Evolutionary conservation across 371 early-diverging fungal genomes (phyloP).

Genomic region (Dinochytrium kinnereticum): DNA sequence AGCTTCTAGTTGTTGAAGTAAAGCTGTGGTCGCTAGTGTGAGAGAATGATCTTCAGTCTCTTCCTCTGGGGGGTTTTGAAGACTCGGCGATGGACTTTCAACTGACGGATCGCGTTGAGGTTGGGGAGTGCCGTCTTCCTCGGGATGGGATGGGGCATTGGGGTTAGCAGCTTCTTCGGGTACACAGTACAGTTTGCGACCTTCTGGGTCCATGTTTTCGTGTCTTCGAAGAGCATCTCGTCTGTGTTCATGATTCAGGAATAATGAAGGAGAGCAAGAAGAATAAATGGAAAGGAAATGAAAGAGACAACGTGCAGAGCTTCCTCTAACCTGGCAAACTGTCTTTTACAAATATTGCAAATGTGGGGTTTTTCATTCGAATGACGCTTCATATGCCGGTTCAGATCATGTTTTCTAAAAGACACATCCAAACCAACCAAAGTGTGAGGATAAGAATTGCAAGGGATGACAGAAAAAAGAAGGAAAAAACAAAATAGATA

Average conservation of each 20-base stretch:
- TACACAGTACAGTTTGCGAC: constrained; percentile 44
- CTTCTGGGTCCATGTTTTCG: constrained; percentile 45
- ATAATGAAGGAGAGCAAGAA: neutral
- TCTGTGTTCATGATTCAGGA: constrained; percentile 20
- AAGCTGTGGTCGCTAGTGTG: neutral
- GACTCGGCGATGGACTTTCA: too few relatives aligned
- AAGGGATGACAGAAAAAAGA: too few relatives aligned
- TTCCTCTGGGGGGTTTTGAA: too few relatives aligned
- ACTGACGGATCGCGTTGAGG: neutral
- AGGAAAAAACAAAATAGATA: too few relatives aligned
- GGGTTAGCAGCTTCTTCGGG: neutral
- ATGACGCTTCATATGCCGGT: constrained; percentile 44
- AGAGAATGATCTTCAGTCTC: neutral
- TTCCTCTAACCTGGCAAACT: constrained; percentile 42
- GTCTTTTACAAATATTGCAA: constrained; percentile 38
- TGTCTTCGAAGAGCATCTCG: constrained; percentile 45
- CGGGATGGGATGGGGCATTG: too few relatives aligned
- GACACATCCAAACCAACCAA: neutral
- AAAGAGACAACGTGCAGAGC: too few relatives aligned
- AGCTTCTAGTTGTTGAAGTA: neutral
- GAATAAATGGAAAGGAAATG: too few relatives aligned
- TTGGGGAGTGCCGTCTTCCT: neutral
- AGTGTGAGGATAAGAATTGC: too few relatives aligned
- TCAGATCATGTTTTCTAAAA: constrained; percentile 47
- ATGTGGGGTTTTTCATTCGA: constrained; percentile 44